phyloP scores from a whole-genome alignment of 2,329 filamentous ascomycete genomes.

The Fusarium begoniae region DNA sequence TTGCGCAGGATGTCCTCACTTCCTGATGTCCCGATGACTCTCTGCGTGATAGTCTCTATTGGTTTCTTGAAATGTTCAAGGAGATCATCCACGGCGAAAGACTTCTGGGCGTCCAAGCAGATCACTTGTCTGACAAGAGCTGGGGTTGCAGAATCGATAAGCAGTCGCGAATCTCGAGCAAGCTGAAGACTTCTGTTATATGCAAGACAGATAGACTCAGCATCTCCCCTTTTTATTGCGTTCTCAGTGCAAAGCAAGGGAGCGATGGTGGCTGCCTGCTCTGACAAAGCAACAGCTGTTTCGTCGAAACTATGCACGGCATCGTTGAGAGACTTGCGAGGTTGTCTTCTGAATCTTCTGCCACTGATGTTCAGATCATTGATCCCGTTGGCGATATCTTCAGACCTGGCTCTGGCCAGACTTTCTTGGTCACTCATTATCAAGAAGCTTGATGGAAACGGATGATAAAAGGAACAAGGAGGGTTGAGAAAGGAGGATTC shows the following conservation, averaged over 20 bases:
- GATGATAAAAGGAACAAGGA: too few species aligned
- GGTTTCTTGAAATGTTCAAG: background rate
- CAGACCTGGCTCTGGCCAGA: fast-evolving
- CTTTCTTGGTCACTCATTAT: background rate
- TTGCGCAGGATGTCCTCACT: background rate
- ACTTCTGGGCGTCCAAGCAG: background rate
- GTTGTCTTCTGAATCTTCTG: fast-evolving
- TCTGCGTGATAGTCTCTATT: background rate
- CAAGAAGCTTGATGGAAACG: background rate
- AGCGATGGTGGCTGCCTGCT: background rate
- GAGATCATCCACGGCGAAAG: background rate
- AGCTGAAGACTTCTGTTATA: fast-evolving
- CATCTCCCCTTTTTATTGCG: background rate
- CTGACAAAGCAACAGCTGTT: background rate
- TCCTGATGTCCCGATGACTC: background rate
- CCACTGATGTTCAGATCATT: background rate
- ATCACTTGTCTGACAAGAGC: background rate
- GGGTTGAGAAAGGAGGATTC: fast-evolving
- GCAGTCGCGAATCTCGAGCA: fast-evolving
- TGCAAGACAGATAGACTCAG: fast-evolving
- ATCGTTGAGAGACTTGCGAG: fast-evolving
- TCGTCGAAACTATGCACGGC: background rate
- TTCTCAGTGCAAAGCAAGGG: fast-evolving
- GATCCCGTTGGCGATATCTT: background rate
- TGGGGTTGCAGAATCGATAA: background rate